Percentiles rank a stretch among this genome's conserved stretches.
Conservation (phyloP, 257 asterid genomes). For the Eucommia ulmoides region DNA sequence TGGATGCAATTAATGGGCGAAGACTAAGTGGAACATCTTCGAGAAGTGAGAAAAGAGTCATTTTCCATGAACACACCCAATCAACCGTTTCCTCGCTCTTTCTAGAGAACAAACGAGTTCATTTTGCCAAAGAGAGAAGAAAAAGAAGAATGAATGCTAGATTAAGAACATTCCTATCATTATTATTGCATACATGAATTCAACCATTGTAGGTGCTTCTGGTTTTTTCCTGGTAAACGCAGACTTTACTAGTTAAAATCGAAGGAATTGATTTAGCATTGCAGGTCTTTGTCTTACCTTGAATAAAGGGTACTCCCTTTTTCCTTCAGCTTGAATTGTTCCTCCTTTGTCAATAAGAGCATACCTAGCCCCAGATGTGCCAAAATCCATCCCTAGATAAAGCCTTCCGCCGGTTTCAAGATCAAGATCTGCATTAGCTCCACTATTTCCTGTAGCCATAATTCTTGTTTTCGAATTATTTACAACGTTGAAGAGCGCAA, state of each 20-base stretch:
- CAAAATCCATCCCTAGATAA: conserved; percentile 92
- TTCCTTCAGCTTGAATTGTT: conserved; percentile 47
- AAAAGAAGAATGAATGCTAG: too few relatives aligned
- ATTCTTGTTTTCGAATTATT: conserved; percentile 17
- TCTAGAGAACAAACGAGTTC: conserved; percentile 56
- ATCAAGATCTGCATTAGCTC: conserved; percentile 14
- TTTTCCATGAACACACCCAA: conserved; percentile 77
- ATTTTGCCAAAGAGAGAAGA: too few relatives aligned
- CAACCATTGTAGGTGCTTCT: too few relatives aligned
- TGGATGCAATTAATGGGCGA: conserved; percentile 43
- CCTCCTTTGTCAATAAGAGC: conserved; percentile 55
- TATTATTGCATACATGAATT: too few relatives aligned
- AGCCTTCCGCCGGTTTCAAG: conserved; percentile 29
- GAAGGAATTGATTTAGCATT: too few relatives aligned
- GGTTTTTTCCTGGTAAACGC: not conserved
- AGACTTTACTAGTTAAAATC: not conserved
- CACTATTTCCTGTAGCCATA: conserved; percentile 16
- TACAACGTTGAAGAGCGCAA: conserved; percentile 9
- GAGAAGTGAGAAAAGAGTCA: conserved; percentile 58
- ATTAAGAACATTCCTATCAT: too few relatives aligned
- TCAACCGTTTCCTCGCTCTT: conserved; percentile 63
- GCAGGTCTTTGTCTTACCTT: conserved; percentile 48
- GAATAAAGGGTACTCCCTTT: conserved; percentile 60
- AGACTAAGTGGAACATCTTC: conserved; percentile 57
- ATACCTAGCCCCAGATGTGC: conserved; percentile 90